phyloP scores from a whole-genome alignment of 164 flowering plant genomes.

The Magnolia sinica region DNA sequence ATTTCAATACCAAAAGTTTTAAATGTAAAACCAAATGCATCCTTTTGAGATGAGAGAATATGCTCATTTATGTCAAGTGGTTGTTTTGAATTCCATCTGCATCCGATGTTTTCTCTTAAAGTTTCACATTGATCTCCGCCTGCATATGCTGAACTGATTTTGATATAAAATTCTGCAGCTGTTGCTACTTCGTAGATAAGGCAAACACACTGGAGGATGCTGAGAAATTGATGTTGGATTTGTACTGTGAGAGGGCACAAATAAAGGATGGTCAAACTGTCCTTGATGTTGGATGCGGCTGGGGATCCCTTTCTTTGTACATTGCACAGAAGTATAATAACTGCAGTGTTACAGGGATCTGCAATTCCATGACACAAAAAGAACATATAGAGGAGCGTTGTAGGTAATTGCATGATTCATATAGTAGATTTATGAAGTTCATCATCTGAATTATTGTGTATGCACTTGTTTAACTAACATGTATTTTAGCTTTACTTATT shows the following conservation, averaged over 20 bases:
- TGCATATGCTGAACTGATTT: background rate
- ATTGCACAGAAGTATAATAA: slow-evolving; percentile 73
- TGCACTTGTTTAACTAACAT: background rate
- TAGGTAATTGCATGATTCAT: slow-evolving; percentile 34
- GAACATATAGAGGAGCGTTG: slow-evolving; percentile 71
- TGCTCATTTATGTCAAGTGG: background rate
- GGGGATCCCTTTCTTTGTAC: slow-evolving; percentile 83
- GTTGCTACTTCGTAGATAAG: slow-evolving; percentile 68
- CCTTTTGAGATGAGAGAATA: no score
- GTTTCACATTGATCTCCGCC: background rate
- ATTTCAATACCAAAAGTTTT: no score
- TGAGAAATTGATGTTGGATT: slow-evolving; percentile 82
- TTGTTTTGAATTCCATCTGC: background rate
- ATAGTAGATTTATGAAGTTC: background rate
- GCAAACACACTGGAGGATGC: slow-evolving; percentile 76
- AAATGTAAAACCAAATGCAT: no score
- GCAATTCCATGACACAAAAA: slow-evolving; percentile 86
- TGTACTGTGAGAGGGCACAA: slow-evolving; percentile 83
- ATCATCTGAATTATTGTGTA: background rate
- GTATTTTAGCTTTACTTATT: background rate
- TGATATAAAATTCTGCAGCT: slow-evolving; percentile 41
- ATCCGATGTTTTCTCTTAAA: background rate
- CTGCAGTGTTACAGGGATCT: slow-evolving; percentile 79
- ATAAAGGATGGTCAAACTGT: slow-evolving; percentile 80
- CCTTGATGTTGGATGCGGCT: slow-evolving; percentile 97